Conservation (phyloP, 2,329 filamentous ascomycete species). For the Aspergillus texensis region DNA sequence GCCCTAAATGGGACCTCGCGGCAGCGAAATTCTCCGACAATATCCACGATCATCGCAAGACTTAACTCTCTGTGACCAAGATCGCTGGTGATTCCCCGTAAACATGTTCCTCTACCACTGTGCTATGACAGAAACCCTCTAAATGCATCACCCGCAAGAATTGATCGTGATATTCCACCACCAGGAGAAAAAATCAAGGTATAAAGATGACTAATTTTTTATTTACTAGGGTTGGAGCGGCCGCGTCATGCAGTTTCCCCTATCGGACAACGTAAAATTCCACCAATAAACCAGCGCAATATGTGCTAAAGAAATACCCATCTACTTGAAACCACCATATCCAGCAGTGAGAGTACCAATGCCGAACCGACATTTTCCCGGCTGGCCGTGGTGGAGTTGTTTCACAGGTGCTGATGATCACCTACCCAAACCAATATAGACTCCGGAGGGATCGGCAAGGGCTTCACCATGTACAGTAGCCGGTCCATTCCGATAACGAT, state of each 20-base stretch:
- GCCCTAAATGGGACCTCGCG: background rate
- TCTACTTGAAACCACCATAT: conserved; percentile 4
- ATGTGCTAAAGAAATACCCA: background rate
- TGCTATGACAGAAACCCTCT: background rate
- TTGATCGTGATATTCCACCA: background rate
- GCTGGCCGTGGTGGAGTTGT: background rate
- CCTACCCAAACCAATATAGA: conserved; percentile 1
- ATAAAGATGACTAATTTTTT: too few relatives aligned
- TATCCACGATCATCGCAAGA: background rate
- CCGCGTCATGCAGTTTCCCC: conserved; percentile 3
- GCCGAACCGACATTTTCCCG: conserved; percentile 5
- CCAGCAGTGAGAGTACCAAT: background rate
- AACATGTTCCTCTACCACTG: background rate
- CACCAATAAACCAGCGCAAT: conserved; percentile 2
- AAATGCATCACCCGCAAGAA: too few relatives aligned
- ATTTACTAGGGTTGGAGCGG: background rate
- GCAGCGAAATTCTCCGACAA: background rate
- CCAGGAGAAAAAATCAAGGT: too few relatives aligned
- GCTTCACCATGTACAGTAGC: background rate
- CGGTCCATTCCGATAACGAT: background rate
- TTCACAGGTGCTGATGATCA: conserved; percentile 1
- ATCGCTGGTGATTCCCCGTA: background rate
- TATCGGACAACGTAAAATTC: background rate
- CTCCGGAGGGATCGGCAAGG: background rate
- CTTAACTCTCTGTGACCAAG: background rate